These are phyloP conservation scores for Ustilago loliicola DNA, from an alignment of 1,284 basidiomycete species.

Conservation along the genomic window DNA sequence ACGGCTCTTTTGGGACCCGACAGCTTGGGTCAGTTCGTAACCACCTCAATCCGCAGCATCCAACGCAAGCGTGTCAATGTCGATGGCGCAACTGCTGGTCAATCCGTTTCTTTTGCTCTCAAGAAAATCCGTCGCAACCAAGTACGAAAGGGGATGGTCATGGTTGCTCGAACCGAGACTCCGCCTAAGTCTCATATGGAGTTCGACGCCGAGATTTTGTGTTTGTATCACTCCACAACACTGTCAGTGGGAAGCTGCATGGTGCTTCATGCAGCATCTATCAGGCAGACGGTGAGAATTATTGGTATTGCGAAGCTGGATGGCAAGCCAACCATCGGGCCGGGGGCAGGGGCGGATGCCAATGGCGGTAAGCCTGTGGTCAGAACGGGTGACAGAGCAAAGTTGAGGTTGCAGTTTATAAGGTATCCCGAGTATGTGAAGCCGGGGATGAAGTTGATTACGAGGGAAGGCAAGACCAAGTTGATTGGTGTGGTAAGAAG, in stretches of 20 bases:
- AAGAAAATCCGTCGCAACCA: constrained; percentile 87
- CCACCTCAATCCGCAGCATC: constrained; percentile 88
- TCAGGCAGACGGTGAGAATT: constrained; percentile 68
- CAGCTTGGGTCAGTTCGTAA: constrained; percentile 87
- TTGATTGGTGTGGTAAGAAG: constrained; percentile 64
- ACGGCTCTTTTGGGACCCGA: constrained; percentile 90
- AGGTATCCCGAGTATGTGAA: constrained; percentile 64
- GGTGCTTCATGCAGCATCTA: constrained; percentile 67
- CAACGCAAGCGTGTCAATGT: constrained; percentile 93
- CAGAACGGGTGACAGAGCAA: constrained; percentile 66
- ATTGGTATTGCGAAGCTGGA: constrained; percentile 64
- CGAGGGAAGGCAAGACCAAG: constrained; percentile 66
- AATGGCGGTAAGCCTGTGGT: constrained; percentile 63
- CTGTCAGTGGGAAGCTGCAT: constrained; percentile 67
- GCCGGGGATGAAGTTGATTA: constrained; percentile 67
- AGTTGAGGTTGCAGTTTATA: constrained; percentile 64
- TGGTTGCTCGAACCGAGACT: constrained; percentile 71
- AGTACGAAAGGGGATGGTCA: constrained; percentile 85
- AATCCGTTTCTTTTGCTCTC: constrained; percentile 92
- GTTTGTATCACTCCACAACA: constrained; percentile 69
- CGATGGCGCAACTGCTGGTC: constrained; percentile 85
- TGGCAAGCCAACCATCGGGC: constrained; percentile 31
- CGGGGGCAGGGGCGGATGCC: constrained; percentile 10
- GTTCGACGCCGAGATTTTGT: constrained; percentile 68
- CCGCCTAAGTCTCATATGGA: constrained; percentile 61